Base-by-base conservation (phyloP, 108 stramenopile species). In the Licmophora abbreviata region DNA sequence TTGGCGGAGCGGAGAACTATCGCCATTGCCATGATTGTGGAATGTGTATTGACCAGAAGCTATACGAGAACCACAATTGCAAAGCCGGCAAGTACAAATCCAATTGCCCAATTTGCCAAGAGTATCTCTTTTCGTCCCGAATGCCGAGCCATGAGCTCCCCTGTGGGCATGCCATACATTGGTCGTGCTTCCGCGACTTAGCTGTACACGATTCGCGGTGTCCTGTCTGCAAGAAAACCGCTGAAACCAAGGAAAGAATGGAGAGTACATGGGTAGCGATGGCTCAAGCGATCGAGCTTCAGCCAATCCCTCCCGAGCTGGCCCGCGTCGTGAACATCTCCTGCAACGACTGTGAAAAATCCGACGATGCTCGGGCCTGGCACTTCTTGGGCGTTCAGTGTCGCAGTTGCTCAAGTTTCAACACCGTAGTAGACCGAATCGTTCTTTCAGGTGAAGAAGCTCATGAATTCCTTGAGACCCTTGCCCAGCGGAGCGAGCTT, bases 201-300 rank as follows among this genome's bases (percentile, higher is more conserved):
- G 68, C 83, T 0, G 58, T 64, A 10, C 69, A 80, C 42, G 88
- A 89, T 58, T 73, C 74, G 7, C 66, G 88, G 17, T 89, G 88
- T 44, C 88, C 88, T 17, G 80, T 89, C 8, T 89, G 88, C 56
- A 89, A 89, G 63, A 85, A 83, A 63, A 89, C 88, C 12, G 88
- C 88, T 12, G 73, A 74, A 54, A 85, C 81, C 25, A 71, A 65
- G 4, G 88, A 89, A 56, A 69, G 68, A 56, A 89, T 89, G 88
- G 64, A 67, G 40, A 66, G 73, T 9, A 85, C 81, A 6, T 89
- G 88, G 88, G 48, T 54, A 40, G 81, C 83, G 30, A 82, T 89
- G 78, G 88, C 88, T 0, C 59, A 68, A 55, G 83, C 76, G 1
- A 74, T 89, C 32, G 81, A 77, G 30, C 47, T 83, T 29, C 88